A percentile compares a stretch with the other conserved stretches of the same genome.
These are phyloP conservation scores for Penicillium rolfsii DNA, from an alignment of 2,329 filamentous ascomycete genomes.

Conservation along the genomic window DNA sequence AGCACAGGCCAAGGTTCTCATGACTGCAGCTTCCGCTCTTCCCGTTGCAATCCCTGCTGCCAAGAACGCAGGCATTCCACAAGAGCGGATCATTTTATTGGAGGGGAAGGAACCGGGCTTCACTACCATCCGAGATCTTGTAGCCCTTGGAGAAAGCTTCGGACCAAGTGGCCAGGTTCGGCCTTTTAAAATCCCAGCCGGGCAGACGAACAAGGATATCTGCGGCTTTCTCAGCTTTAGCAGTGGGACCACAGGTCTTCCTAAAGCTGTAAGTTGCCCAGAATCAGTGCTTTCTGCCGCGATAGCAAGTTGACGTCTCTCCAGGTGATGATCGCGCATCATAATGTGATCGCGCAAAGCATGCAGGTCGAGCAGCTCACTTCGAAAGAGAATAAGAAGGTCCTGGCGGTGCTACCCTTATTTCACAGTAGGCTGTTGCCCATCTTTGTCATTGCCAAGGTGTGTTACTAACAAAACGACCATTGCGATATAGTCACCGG, in stretches of 20 bases:
- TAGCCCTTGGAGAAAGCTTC: conserved; percentile 37
- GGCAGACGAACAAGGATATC: conserved; percentile 60
- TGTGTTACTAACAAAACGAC: background rate
- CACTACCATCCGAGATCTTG: conserved; percentile 44
- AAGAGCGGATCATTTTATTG: conserved; percentile 59
- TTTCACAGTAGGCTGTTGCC: conserved; percentile 56
- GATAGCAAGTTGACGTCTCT: background rate
- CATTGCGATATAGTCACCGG: conserved; percentile 55
- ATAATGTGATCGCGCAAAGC: conserved; percentile 63
- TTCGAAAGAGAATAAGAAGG: conserved; percentile 51
- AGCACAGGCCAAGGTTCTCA: conserved; percentile 59
- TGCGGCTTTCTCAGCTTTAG: conserved; percentile 58
- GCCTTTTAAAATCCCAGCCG: conserved; percentile 54
- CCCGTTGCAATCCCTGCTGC: conserved; percentile 60
- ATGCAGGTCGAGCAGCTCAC: conserved; percentile 62
- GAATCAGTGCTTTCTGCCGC: background rate
- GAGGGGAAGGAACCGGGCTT: conserved; percentile 58
- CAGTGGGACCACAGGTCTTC: conserved; percentile 55
- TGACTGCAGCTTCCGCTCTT: conserved; percentile 60
- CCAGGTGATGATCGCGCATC: conserved; percentile 57
- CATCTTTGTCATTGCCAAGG: background rate
- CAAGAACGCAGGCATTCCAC: conserved; percentile 57
- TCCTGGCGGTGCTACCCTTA: conserved; percentile 62
- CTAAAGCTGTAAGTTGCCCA: conserved; percentile 46
- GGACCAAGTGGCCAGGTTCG: conserved; percentile 50